Base-by-base conservation (phyloP, 2,329 filamentous ascomycete species). In the Arthrinium phaeospermum region DNA sequence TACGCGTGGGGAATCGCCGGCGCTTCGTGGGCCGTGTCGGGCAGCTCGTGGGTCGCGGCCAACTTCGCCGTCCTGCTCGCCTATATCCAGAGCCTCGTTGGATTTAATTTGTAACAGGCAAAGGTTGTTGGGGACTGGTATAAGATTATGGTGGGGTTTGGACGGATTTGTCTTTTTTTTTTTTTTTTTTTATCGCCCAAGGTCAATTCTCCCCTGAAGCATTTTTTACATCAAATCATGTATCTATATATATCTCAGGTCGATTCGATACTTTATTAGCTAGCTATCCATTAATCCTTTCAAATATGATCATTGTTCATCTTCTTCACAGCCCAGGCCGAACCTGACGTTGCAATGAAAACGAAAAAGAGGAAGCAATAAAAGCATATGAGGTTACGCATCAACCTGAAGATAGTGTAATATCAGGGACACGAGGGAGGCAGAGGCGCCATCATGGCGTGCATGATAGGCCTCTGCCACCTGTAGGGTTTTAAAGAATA, bases 261-360 rank as follows among this genome's bases (percentile, higher is more conserved):
- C 19, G 41, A 64, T 64, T 61, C 53, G 30, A 37, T 61, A n/a
- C 34, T n/a, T n/a, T 41, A 41, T 19, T 64, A 64, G 57, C 14
- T 68, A n/a, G 67, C 67, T 14, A 68, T 46, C 5, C 7, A 30
- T 41, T n/a, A 8, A 22, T 46, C 6, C 1, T 12, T 12, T n/a
- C 5, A 7, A 34, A 1, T 37, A 5, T 69, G 1, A 4, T 34
- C 5, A 1, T n/a, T n/a, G 4, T 34, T 16, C n/a, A 49, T 49
- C 67, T 69, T 69, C 67, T 69, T 37, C 67, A 49, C 67, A 37
- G 24, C 37, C 67, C 67, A 45, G 47, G 67, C 27, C 45, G 27
- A 49, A 49, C 67, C 47, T 49, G 67, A 49, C 67, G 22, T 49
- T 49, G 67, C 67, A 13, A 69, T 69, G 67, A 69, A 69, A 49